Conservation (phyloP, 108 stramenopile genomes). For the Schizochytrium sp. region DNA sequence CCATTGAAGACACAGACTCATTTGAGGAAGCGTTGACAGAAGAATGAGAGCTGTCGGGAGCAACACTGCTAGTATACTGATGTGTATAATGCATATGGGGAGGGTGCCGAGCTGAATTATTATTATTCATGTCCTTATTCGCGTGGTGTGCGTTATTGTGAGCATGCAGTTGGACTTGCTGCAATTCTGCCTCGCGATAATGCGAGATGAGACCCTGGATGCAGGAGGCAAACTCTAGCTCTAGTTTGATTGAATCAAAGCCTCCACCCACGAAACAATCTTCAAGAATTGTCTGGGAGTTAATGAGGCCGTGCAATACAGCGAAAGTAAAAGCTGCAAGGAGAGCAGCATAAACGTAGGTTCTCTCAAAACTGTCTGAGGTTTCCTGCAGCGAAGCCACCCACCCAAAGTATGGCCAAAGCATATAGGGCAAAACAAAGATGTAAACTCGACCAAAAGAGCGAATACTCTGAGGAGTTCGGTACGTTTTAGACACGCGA, state of each 20-base stretch:
- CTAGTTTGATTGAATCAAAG: constrained; percentile 54
- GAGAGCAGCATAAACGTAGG: not conserved
- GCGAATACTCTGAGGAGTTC: constrained; percentile 63
- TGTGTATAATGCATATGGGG: too few relatives aligned
- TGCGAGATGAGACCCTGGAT: constrained; percentile 11
- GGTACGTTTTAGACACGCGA: constrained; percentile 62
- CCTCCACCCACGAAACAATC: constrained; percentile 49
- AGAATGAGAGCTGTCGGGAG: too few relatives aligned
- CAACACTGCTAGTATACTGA: too few relatives aligned
- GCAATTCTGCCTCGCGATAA: constrained; percentile 22
- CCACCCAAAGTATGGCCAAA: constrained; percentile 63
- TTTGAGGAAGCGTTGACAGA: too few relatives aligned
- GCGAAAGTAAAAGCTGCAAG: constrained; percentile 25
- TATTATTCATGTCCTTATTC: too few relatives aligned
- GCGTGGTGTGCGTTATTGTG: too few relatives aligned
- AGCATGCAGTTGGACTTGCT: too few relatives aligned
- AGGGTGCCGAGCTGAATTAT: too few relatives aligned
- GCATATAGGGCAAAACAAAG: constrained; percentile 56
- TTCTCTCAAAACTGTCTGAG: not conserved
- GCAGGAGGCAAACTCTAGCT: constrained; percentile 40
- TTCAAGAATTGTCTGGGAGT: constrained; percentile 48
- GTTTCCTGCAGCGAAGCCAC: not conserved
- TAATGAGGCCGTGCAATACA: constrained; percentile 60
- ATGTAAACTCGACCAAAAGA: constrained; percentile 61
- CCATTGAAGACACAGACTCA: too few relatives aligned